Evolutionary conservation across 306 rosid genomes (phyloP).

Genomic region (Lathyrus sativus): DNA sequence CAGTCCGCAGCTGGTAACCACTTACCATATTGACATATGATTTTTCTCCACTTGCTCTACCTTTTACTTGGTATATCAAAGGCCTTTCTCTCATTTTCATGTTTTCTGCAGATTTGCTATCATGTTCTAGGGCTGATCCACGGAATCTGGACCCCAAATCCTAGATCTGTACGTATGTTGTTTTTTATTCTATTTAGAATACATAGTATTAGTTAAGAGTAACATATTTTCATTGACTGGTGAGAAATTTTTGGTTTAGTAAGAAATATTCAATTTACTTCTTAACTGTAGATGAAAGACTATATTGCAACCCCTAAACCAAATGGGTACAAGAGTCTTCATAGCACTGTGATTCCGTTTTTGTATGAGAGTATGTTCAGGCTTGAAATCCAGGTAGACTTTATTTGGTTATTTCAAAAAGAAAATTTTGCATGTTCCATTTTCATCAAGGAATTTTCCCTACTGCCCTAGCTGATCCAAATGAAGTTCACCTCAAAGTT

Average conservation of each 20-base stretch:
- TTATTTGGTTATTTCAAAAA: slow-evolving; percentile 10
- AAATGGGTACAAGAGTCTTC: slow-evolving; percentile 98
- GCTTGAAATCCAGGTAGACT: slow-evolving; percentile 90
- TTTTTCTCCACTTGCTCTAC: slow-evolving; percentile 34
- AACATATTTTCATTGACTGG: slow-evolving; percentile 32
- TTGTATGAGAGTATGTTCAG: slow-evolving; percentile 93
- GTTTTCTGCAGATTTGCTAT: slow-evolving; percentile 81
- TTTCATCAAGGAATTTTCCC: slow-evolving; percentile 24
- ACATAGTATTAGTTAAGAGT: slow-evolving; percentile 4
- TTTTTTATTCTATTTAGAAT: slow-evolving; percentile 42
- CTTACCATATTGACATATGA: slow-evolving; percentile 22
- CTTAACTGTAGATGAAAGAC: slow-evolving; percentile 71
- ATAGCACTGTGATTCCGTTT: slow-evolving; percentile 92
- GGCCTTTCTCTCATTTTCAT: slow-evolving; percentile 37
- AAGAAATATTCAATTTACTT: slow-evolving; percentile 29
- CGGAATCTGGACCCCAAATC: slow-evolving; percentile 97
- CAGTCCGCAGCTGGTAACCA: slow-evolving; percentile 77
- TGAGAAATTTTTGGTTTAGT: slow-evolving; percentile 22
- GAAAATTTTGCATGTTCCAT: slow-evolving; percentile 26
- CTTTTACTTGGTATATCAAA: slow-evolving; percentile 20
- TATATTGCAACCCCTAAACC: slow-evolving; percentile 98
- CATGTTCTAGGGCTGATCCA: slow-evolving; percentile 94
- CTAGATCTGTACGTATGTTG: slow-evolving; percentile 83
- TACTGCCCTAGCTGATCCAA: slow-evolving; percentile 21
- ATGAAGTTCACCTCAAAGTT: slow-evolving; percentile 24